Evolutionary conservation across 441 rosid genomes (phyloP).

Genomic region (Arabidopsis lyrata): DNA sequence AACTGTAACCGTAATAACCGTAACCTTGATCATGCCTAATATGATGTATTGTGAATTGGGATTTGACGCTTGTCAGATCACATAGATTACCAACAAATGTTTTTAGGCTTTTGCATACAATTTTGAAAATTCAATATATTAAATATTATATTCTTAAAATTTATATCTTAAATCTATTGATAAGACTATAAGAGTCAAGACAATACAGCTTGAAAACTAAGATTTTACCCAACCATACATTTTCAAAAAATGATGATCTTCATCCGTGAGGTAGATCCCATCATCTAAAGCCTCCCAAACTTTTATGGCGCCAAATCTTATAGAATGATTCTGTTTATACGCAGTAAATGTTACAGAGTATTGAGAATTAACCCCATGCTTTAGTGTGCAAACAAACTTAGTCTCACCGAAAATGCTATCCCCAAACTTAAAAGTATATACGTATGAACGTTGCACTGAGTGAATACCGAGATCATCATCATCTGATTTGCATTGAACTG

Average conservation of each 20-base stretch:
- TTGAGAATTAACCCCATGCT: not conserved
- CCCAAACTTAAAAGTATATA: not conserved
- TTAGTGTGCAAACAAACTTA: not conserved
- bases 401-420: not conserved
- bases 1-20: too few relatives aligned
- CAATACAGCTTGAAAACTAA: too few relatives aligned
- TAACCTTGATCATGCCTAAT: too few relatives aligned
- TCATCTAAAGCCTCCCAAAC: not conserved
- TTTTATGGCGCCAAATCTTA: not conserved
- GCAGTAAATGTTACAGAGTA: not conserved
- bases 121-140: not conserved
- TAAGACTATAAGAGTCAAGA: too few relatives aligned
- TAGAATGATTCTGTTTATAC: not conserved
- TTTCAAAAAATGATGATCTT: too few relatives aligned
- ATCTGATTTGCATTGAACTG: not conserved
- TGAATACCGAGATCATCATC: not conserved
- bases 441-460: not conserved
- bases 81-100: too few relatives aligned
- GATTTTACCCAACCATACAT: not conserved
- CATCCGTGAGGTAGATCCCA: not conserved
- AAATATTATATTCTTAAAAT: not conserved
- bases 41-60: too few relatives aligned
- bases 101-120: not conserved
- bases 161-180: too few relatives aligned
- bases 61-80: too few relatives aligned